phyloP scores from a whole-genome alignment of 495 filamentous ascomycete genomes.

The Podospora pseudocomata region DNA sequence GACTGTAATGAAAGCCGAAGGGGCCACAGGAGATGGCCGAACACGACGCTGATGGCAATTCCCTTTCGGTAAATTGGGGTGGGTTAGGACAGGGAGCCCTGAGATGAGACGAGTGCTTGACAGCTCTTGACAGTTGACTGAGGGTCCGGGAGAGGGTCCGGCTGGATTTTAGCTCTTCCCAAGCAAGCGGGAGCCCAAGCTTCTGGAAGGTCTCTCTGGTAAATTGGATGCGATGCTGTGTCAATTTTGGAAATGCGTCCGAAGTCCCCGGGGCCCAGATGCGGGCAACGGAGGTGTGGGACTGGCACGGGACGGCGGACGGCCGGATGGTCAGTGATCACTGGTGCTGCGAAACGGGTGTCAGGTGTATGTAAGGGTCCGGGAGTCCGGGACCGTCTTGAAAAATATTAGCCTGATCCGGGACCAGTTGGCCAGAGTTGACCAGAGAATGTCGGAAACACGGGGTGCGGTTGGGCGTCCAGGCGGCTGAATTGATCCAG shows the following conservation, averaged over 20 bases:
- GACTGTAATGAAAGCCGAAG: constrained; percentile 17
- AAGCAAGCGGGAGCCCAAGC: background rate
- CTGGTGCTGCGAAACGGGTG: constrained; percentile 19
- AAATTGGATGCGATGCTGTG: background rate
- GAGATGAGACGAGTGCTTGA: constrained; percentile 20
- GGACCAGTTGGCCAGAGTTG: constrained; percentile 3
- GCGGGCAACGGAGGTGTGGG: constrained; percentile 19
- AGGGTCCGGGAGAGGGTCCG: constrained; percentile 8
- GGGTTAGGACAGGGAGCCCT: constrained; percentile 11
- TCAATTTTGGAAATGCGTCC: constrained; percentile 1
- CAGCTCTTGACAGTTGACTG: constrained; percentile 8
- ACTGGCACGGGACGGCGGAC: constrained; percentile 3
- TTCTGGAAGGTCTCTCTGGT: constrained; percentile 1
- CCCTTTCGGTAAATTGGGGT: constrained; percentile 17
- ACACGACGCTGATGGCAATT: constrained; percentile 18
- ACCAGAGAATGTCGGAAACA: constrained; percentile 7
- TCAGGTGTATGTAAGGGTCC: background rate
- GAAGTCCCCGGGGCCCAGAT: constrained; percentile 4
- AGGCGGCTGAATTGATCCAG: constrained; percentile 8
- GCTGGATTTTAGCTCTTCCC: constrained; percentile 3
- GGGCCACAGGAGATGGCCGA: constrained; percentile 8
- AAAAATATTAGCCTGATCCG: constrained; percentile 26
- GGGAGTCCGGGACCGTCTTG: constrained; percentile 11
- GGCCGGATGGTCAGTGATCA: constrained; percentile 18
- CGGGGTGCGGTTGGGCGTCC: background rate